phyloP scores from a whole-genome alignment of 2,329 filamentous ascomycete species.

The Pyricularia grisea region DNA sequence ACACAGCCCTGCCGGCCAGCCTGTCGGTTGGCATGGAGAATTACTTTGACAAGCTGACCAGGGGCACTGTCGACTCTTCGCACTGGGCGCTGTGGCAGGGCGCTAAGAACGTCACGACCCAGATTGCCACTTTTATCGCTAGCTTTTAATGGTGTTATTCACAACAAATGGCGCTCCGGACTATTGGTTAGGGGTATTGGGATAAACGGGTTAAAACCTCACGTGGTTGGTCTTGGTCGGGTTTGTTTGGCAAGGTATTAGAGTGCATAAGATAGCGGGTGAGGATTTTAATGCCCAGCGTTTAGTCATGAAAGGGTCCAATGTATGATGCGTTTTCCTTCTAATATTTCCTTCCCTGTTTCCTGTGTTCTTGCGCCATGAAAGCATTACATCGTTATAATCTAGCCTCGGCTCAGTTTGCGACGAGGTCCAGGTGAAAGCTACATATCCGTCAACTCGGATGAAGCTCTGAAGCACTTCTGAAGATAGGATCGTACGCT shows the following conservation, averaged over 20 bases:
- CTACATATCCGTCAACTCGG: neutral
- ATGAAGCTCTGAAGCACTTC: neutral
- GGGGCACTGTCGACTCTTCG: neutral
- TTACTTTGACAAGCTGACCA: neutral
- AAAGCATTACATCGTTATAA: neutral
- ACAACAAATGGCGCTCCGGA: no score
- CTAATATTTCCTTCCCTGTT: no score
- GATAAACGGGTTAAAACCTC: neutral
- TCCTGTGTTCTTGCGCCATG: no score
- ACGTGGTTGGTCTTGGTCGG: no score
- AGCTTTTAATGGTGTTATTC: neutral
- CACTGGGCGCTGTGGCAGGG: neutral
- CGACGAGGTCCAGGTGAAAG: neutral
- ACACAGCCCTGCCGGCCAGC: neutral
- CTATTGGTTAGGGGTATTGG: neutral
- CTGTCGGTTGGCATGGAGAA: neutral
- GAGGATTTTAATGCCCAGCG: no score
- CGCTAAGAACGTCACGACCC: neutral
- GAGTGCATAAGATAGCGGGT: no score
- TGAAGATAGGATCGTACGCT: neutral
- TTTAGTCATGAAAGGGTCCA: no score
- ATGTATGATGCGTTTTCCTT: no score
- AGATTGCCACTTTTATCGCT: neutral
- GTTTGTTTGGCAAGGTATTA: no score
- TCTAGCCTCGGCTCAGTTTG: neutral